phyloP scores from a whole-genome alignment of 1,139 yeast genomes.

The Suhomyces wounanorum region DNA sequence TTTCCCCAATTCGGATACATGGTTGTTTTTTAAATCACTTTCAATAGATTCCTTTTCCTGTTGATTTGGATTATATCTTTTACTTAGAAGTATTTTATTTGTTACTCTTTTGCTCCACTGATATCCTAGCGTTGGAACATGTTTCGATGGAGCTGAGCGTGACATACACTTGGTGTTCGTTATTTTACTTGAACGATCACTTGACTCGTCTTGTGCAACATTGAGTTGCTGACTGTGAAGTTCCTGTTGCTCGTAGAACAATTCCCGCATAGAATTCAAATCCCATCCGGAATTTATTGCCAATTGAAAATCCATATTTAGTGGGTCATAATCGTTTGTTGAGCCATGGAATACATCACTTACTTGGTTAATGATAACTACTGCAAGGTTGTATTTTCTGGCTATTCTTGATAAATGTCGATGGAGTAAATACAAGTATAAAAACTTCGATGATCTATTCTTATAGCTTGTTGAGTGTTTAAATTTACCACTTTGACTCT shows the following conservation, averaged over 20 bases:
- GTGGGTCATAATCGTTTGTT: slow-evolving; percentile 34
- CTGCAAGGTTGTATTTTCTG: slow-evolving; percentile 50
- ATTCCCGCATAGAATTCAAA: slow-evolving; percentile 29
- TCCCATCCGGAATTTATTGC: slow-evolving; percentile 84
- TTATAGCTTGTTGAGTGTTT: slow-evolving; percentile 33
- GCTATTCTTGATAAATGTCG: slow-evolving; percentile 56
- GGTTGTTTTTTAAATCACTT: neutral
- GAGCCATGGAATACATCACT: slow-evolving; percentile 42
- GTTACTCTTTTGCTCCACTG: slow-evolving; percentile 40
- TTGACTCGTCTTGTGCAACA: neutral
- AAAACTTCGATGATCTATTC: slow-evolving; percentile 36
- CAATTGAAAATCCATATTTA: slow-evolving; percentile 65
- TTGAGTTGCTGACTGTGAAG: neutral
- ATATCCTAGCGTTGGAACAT: slow-evolving; percentile 44
- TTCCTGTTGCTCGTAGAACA: slow-evolving; percentile 1
- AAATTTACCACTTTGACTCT: slow-evolving; percentile 30
- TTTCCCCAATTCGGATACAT: neutral
- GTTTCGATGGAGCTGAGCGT: slow-evolving; percentile 2
- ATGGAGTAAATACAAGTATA: slow-evolving; percentile 48
- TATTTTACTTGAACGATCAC: neutral
- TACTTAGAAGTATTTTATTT: slow-evolving; percentile 36
- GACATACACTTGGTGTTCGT: neutral
- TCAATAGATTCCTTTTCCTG: neutral
- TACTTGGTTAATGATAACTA: slow-evolving; percentile 81
- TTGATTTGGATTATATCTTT: slow-evolving; percentile 32